Evolutionary conservation across 1,139 yeast species (phyloP).

Genomic region (Yamadazyma aaseri): DNA sequence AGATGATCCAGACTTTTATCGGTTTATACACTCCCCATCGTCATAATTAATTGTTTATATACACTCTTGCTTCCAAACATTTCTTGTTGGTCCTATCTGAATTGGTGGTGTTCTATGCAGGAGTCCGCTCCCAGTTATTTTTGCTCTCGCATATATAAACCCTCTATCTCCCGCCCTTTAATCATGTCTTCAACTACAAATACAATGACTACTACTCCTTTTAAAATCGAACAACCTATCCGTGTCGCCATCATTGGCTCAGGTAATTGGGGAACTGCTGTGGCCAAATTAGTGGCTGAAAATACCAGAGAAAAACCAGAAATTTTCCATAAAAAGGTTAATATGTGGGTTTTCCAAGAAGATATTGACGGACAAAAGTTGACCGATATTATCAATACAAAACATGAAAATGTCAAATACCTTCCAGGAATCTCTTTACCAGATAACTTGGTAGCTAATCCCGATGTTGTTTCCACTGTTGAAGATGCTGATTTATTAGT

Average conservation of each 20-base stretch:
- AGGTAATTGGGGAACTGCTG: conserved; percentile 94
- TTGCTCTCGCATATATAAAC: neutral
- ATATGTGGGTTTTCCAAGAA: conserved; percentile 97
- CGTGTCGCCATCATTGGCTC: conserved; percentile 68
- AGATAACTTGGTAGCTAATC: conserved; percentile 75
- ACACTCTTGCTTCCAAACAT: no score
- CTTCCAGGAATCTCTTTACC: conserved; percentile 83
- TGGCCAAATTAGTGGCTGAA: conserved; percentile 90
- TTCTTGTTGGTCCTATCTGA: no score
- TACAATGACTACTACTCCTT: conserved; percentile 36
- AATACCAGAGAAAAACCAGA: conserved; percentile 69
- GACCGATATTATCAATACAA: conserved; percentile 81
- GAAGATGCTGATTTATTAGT: conserved; percentile 53
- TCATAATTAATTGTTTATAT: no score
- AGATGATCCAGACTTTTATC: no score
- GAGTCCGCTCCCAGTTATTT: neutral
- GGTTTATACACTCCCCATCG: no score
- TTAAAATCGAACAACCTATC: conserved; percentile 41
- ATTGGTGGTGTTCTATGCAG: no score
- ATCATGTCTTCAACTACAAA: neutral
- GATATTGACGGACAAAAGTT: conserved; percentile 64
- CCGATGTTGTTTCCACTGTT: conserved; percentile 73
- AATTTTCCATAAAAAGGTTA: conserved; percentile 65
- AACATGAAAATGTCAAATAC: conserved; percentile 88
- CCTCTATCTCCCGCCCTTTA: no score